Conservation (phyloP, 371 early-diverging fungal genomes). For the Saksenaea vasiformis region DNA sequence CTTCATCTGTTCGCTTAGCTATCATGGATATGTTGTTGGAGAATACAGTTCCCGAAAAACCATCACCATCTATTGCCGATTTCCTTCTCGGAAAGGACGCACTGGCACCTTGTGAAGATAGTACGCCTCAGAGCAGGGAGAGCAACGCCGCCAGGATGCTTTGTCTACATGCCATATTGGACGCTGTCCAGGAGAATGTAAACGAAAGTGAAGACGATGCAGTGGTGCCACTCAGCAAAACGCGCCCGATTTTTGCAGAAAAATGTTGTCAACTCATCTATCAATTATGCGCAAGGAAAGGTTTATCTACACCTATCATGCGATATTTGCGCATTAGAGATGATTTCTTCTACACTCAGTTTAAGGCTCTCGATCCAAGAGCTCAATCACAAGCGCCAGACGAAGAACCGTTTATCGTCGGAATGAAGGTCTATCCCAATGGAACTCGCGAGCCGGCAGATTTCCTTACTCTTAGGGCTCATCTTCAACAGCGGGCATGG, state of each 20-base stretch:
- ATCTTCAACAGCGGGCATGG: constrained; percentile 85
- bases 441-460: constrained; percentile 33
- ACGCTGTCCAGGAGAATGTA: constrained; percentile 53
- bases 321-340: constrained; percentile 76
- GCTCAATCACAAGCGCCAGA: constrained; percentile 12
- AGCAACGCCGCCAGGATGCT: constrained; percentile 34
- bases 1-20: constrained; percentile 58
- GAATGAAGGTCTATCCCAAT: constrained; percentile 15
- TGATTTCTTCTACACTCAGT: constrained; percentile 67
- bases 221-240: constrained; percentile 44
- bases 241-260: constrained; percentile 81
- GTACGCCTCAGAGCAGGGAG: constrained; percentile 19
- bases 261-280: constrained; percentile 83
- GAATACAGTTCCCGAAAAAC: constrained; percentile 42
- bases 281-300: constrained; percentile 65
- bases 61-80: constrained; percentile 77
- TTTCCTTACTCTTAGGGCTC: constrained; percentile 53
- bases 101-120: constrained; percentile 21
- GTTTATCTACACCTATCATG: constrained; percentile 71
- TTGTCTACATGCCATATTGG: constrained; percentile 70
- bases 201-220: constrained; percentile 8
- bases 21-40: constrained; percentile 67
- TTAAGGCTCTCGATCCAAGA: constrained; percentile 42
- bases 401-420: constrained; percentile 16
- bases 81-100: constrained; percentile 82